phyloP scores from a whole-genome alignment of 2,329 filamentous ascomycete genomes.

The Beauveria varroae region DNA sequence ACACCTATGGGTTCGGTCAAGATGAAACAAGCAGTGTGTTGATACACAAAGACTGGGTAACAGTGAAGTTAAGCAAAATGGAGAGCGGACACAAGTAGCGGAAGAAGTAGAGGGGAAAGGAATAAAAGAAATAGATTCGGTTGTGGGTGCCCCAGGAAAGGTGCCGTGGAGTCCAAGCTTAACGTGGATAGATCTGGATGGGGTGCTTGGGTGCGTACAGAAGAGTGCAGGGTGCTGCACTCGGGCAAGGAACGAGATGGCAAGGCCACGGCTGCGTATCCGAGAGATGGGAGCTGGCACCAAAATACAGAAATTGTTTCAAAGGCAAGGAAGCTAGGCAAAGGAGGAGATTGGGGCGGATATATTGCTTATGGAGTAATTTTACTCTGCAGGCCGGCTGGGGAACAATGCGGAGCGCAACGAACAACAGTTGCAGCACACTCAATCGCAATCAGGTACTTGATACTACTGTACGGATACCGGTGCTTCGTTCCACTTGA shows the following conservation, averaged over 20 bases:
- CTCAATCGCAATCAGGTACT: neutral
- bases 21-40: constrained; percentile 3
- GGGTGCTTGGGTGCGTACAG: neutral
- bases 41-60: neutral
- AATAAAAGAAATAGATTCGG: constrained; percentile 1
- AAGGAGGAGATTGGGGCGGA: neutral
- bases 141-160: constrained; percentile 6
- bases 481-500: neutral
- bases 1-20: constrained; percentile 1
- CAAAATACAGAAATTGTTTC: neutral
- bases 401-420: neutral
- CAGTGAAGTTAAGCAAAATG: neutral
- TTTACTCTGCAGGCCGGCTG: neutral
- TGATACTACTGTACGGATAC: neutral
- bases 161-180: constrained; percentile 9
- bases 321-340: neutral
- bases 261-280: constrained; percentile 4
- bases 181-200: constrained; percentile 9
- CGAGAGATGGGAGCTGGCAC: constrained; percentile 3
- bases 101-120: neutral
- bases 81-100: neutral
- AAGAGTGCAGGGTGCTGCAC: neutral
- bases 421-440: neutral
- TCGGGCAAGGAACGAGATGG: neutral
- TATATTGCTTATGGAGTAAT: constrained; percentile 6